phyloP scores from a whole-genome alignment of 768 basidiomycete species.

The Pisolithus orientalis region DNA sequence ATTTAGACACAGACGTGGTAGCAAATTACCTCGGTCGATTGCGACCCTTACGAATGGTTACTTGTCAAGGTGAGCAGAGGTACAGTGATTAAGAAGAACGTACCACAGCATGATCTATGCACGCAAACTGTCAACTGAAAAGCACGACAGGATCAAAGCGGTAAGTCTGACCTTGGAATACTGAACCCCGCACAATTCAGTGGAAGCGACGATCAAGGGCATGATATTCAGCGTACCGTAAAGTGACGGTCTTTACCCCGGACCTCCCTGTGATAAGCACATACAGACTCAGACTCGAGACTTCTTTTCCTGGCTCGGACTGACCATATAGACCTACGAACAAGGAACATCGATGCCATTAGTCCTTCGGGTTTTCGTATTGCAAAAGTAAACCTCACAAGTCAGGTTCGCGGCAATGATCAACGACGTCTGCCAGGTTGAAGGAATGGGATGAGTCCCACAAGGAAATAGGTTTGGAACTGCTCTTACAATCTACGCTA shows the following conservation, averaged over 20 bases:
- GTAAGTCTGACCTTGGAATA: slow-evolving; percentile 65
- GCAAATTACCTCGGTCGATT: slow-evolving; percentile 68
- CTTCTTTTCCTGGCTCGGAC: slow-evolving; percentile 27
- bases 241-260: slow-evolving; percentile 80
- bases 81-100: slow-evolving; percentile 11
- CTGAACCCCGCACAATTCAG: slow-evolving; percentile 25
- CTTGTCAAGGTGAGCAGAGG: neutral
- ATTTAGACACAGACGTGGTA: neutral
- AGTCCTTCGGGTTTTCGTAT: too few relatives aligned
- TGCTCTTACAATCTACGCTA: slow-evolving; percentile 65
- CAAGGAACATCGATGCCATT: neutral
- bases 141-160: neutral
- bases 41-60: slow-evolving; percentile 66
- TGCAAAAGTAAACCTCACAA: slow-evolving; percentile 45
- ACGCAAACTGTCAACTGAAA: neutral
- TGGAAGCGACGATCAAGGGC: neutral
- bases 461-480: neutral
- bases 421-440: slow-evolving; percentile 55
- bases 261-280: slow-evolving; percentile 65
- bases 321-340: slow-evolving; percentile 74
- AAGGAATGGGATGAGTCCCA: neutral
- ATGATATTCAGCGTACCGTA: slow-evolving; percentile 46
- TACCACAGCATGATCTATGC: slow-evolving; percentile 85
- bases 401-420: slow-evolving; percentile 68
- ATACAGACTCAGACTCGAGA: slow-evolving; percentile 17